Conservation (phyloP, 768 basidiomycete species). For the Rhizopogon roseolus region DNA sequence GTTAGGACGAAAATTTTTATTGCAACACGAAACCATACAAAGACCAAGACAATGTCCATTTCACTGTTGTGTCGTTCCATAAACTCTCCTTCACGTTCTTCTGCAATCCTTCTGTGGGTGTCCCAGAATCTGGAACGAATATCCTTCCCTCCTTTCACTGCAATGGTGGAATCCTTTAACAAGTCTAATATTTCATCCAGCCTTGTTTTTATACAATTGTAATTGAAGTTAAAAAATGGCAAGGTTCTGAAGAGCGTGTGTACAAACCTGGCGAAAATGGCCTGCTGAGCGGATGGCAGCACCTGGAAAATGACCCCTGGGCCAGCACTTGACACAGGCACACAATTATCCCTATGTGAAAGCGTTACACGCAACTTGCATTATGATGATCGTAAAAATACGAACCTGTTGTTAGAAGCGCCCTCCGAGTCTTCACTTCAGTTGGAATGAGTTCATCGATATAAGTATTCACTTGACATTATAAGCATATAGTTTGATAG, state of each 20-base stretch:
- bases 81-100: slow-evolving; percentile 1
- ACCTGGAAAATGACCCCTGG: background rate
- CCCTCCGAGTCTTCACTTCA: background rate
- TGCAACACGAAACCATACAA: background rate
- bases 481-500: background rate
- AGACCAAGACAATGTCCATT: slow-evolving; percentile 6
- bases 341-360: background rate
- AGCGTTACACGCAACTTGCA: background rate
- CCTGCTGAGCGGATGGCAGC: background rate
- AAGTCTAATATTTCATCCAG: background rate
- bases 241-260: too few relatives aligned
- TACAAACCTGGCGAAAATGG: background rate
- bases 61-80: slow-evolving; percentile 6
- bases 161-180: background rate
- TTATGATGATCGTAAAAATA: background rate
- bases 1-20: background rate
- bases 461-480: background rate
- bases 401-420: background rate
- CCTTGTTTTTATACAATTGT: too few relatives aligned
- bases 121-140: slow-evolving; percentile 4
- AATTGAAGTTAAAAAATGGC: too few relatives aligned
- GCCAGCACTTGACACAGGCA: background rate
- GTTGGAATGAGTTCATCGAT: background rate
- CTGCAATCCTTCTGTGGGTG: background rate
- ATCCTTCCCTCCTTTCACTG: background rate